Percentiles rank a stretch among this genome's conserved stretches.
Evolutionary conservation across 768 basidiomycete species (phyloP).

Genomic region (Suillus subalutaceus): DNA sequence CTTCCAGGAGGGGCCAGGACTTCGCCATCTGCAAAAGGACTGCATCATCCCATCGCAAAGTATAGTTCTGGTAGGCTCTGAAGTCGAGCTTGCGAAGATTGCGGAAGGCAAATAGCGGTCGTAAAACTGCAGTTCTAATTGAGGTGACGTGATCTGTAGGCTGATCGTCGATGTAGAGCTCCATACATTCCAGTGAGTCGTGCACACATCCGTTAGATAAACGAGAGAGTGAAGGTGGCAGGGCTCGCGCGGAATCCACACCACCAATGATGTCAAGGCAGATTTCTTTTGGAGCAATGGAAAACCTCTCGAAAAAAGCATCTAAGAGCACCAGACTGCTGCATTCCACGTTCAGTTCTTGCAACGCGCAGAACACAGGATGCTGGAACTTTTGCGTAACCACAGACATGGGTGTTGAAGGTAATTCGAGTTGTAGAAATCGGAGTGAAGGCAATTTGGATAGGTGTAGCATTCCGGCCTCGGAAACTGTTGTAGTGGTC

Average conservation of each 20-base stretch:
- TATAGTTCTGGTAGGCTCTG: not conserved
- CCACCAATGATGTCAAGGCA: not conserved
- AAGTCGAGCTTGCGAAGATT: not conserved
- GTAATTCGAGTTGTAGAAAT: not conserved
- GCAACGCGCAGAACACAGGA: not conserved
- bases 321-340: not conserved
- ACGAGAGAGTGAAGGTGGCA: not conserved
- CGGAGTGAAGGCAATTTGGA: not conserved
- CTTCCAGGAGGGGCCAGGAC: slow-evolving; percentile 8
- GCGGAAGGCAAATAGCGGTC: not conserved
- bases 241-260: not conserved
- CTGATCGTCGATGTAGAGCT: not conserved
- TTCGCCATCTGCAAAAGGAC: slow-evolving; percentile 4
- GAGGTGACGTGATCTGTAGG: not conserved
- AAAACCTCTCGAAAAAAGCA: not conserved
- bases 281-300: not conserved
- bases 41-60: not conserved
- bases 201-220: not conserved
- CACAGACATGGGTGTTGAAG: not conserved
- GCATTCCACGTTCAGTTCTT: not conserved
- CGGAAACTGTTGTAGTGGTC: not conserved
- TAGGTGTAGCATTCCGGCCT: not conserved
- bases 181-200: not conserved
- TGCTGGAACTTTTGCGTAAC: not conserved
- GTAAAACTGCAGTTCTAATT: not conserved